Base-by-base conservation (phyloP, 495 filamentous ascomycete species). In the Talaromyces thailandensis region DNA sequence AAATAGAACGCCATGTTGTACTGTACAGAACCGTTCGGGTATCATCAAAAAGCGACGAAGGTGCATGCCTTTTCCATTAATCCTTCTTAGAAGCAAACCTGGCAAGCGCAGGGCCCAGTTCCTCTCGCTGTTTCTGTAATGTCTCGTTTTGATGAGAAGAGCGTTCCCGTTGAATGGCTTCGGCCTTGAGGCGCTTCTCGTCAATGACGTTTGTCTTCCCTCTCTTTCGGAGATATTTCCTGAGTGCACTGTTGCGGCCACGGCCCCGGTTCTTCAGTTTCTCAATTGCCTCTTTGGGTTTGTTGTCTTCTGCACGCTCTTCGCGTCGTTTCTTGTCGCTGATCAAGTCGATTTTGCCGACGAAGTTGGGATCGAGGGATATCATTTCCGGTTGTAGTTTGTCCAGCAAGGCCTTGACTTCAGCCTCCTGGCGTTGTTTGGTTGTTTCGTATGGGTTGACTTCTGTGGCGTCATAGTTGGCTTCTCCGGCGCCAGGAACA, bases 301-400 rank as follows among this genome's bases (percentile, higher is more conserved):
- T 85, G 29, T 79, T 78, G 66, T 96, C 93, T 37, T 90, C 79
- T 72, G 95, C 87, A 66, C 82, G 82, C 68, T 92, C 87, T 58
- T 85, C 84, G 68, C 84, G 83, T 29, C 84, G 80, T 75, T 91
- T 86, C 74, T 88, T 78, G 65, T 88, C 84, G 58, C 85, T 87
- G 69, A 87, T 79, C 40, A 90, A 79, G 71, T 98, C 91, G 29
- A 98, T 79, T 45, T 84, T 90, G 35, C 94, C 94, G 66, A 98
- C 83, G 69, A 89, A 92, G 72, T 91, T 88, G 48, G 94, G 95
- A 64, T 98, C 86, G 2, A 98, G 77, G 9, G 91, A 90, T 56
- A 98, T 98, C 93, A 97, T 98, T 68, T 96, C 94, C 12, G 94
- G 93, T 67, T 93, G 87, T 43, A 98, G 78, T 79, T 98, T 98